Conservation (phyloP, 1,139 yeast genomes). For the Suhomyces terraborum region DNA sequence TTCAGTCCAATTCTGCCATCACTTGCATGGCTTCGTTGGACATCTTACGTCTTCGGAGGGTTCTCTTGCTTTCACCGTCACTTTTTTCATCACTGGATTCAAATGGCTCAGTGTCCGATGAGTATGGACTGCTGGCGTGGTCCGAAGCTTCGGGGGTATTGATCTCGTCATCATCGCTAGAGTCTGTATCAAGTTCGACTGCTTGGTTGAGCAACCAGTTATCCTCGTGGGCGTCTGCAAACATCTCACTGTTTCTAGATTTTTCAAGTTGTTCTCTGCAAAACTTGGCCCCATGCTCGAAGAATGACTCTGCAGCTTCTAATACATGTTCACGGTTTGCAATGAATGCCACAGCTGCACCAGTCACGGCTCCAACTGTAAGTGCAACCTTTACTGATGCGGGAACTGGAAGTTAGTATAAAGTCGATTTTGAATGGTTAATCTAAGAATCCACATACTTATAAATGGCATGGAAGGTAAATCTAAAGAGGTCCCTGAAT, state of each 20-base stretch:
- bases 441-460: conserved; percentile 20
- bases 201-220: conserved; percentile 22
- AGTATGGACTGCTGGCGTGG: conserved; percentile 6
- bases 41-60: conserved; percentile 17
- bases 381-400: conserved; percentile 43
- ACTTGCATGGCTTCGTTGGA: conserved; percentile 7
- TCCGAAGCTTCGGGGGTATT: conserved; percentile 15
- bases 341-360: conserved; percentile 41
- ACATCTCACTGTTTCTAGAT: conserved; percentile 24
- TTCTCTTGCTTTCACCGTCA: background rate
- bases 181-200: conserved; percentile 7
- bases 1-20: conserved; percentile 3
- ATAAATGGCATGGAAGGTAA: conserved; percentile 18
- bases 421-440: background rate
- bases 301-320: conserved; percentile 34
- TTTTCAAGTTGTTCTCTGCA: conserved; percentile 33
- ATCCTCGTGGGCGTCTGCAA: conserved; percentile 33
- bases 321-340: conserved; percentile 36
- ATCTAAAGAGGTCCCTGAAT: background rate
- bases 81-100: conserved; percentile 8
- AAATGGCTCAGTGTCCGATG: conserved; percentile 5
- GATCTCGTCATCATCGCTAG: conserved; percentile 11
- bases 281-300: conserved; percentile 40
- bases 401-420: conserved; percentile 32
- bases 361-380: conserved; percentile 41